phyloP scores from a whole-genome alignment of 1,139 yeast genomes.

The Lodderomyces orthopsilosis region DNA sequence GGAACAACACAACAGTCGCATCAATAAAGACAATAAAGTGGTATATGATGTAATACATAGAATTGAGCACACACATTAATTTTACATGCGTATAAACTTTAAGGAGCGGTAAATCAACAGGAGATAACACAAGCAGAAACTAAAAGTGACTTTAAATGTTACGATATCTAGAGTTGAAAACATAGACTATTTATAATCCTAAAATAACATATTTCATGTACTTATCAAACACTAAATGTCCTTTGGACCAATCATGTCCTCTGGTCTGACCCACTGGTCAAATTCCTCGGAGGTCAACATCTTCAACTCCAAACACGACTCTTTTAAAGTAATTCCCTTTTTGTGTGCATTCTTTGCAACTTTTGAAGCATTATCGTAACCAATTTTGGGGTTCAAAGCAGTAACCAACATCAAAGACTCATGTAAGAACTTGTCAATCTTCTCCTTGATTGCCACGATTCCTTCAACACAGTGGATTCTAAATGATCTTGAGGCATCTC shows the following conservation, averaged over 20 bases:
- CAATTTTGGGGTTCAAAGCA: slow-evolving; percentile 93
- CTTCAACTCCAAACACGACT: slow-evolving; percentile 81
- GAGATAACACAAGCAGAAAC: no score
- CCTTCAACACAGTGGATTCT: slow-evolving; percentile 89
- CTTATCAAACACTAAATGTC: not conserved
- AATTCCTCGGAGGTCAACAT: slow-evolving; percentile 76
- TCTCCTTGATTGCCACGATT: slow-evolving; percentile 75
- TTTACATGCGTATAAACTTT: no score
- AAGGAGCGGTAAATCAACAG: no score
- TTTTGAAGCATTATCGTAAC: slow-evolving; percentile 90
- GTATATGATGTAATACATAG: not conserved
- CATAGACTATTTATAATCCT: no score
- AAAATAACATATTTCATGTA: no score
- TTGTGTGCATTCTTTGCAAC: slow-evolving; percentile 95
- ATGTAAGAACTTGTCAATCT: slow-evolving; percentile 75
- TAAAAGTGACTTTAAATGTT: no score
- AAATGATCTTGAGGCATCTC: slow-evolving; percentile 82
- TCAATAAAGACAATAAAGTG: not conserved
- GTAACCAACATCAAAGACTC: slow-evolving; percentile 94
- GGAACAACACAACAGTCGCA: not conserved
- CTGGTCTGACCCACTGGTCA: slow-evolving; percentile 92
- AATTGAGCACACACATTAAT: no score
- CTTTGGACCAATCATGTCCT: slow-evolving; percentile 90
- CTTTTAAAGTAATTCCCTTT: slow-evolving; percentile 87
- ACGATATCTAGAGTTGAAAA: no score